phyloP scores from a whole-genome alignment of 208 protist species.

The Crithidia acanthocephali region DNA sequence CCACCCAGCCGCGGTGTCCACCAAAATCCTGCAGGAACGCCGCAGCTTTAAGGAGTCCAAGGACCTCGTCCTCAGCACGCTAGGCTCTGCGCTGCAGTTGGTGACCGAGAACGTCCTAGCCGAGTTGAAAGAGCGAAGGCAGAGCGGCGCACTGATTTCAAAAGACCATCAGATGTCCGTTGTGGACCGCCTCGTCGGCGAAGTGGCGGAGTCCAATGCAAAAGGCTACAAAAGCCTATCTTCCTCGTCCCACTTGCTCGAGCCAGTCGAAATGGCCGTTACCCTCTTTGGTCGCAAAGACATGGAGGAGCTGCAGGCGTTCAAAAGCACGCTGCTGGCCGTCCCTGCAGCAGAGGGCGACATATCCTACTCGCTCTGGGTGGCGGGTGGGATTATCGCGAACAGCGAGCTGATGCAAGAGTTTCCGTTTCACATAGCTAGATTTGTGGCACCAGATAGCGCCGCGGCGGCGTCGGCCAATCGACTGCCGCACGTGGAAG shows the following conservation, averaged over 20 bases:
- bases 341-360: constrained; percentile 70
- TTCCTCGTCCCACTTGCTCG: constrained; percentile 78
- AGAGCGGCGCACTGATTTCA: constrained; percentile 59
- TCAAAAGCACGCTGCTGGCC: constrained; percentile 52
- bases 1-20: constrained; percentile 1
- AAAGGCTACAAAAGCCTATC: constrained; percentile 84
- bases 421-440: constrained; percentile 87
- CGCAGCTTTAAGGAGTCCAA: constrained; percentile 43
- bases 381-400: constrained; percentile 76
- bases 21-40: constrained; percentile 48
- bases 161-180: constrained; percentile 53
- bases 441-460: constrained; percentile 44
- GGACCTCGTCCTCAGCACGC: constrained; percentile 52
- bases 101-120: constrained; percentile 54
- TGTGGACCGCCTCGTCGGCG: constrained; percentile 64
- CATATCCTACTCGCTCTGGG: constrained; percentile 84
- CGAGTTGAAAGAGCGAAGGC: constrained; percentile 56
- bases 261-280: constrained; percentile 67
- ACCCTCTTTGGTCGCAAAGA: constrained; percentile 66
- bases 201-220: constrained; percentile 59
- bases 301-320: constrained; percentile 59
- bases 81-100: constrained; percentile 49
- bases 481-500: constrained; percentile 55
- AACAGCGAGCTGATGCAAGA: constrained; percentile 56
- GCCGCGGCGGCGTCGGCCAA: constrained; percentile 1